Base-by-base conservation (phyloP, 164 flowering plant species). In the Dillenia turbinata region DNA sequence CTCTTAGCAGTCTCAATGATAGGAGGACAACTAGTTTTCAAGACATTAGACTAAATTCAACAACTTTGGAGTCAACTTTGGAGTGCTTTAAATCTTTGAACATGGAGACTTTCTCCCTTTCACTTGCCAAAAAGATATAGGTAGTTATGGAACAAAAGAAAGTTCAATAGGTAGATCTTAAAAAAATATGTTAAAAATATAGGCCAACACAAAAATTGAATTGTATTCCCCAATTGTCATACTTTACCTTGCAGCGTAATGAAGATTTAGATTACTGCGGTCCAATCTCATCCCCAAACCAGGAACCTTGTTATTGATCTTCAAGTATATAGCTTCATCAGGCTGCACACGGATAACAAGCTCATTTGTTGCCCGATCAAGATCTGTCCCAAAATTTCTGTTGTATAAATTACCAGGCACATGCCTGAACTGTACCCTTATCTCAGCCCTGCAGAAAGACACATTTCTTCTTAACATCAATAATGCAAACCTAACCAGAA, bases 291-390 rank as follows among this genome's bases (percentile, higher is more conserved):
- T 88, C 44, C 85, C 97, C 47, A 93, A 63, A 51, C 98, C 97
- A 61, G 97, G 97, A 67, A 93, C 89, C 77, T 93, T 93, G 73
- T 90, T 93, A 57, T 93, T 93, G 73, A 93, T 90, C 81, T 81
- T 93, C 79, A 93, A 78, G 74, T 88, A 93, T 57, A 93, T 87
- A 71, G 92, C 98, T 81, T 93, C 97, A 74, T 93, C 95, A 9
- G 98, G 98, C 70, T 93, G 98, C 9, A 93, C 90, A 46, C 92
- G 80, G 52, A 93, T 82, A 50, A 93, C 97, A 46, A 93, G 98
- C 78, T 93, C 97, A 55, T 93, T 93, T 45, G 97, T 93, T 33
- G 92, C 89, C 54, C 68, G 78, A 75, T 90, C 94, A 63, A 90
- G 83, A 80, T 93, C 89, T 12, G 90, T 77, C 48, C 97, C 94